Evolutionary conservation across 176 grass and related monocot genomes (phyloP).

Genomic region (Bothriochloa decipiens): DNA sequence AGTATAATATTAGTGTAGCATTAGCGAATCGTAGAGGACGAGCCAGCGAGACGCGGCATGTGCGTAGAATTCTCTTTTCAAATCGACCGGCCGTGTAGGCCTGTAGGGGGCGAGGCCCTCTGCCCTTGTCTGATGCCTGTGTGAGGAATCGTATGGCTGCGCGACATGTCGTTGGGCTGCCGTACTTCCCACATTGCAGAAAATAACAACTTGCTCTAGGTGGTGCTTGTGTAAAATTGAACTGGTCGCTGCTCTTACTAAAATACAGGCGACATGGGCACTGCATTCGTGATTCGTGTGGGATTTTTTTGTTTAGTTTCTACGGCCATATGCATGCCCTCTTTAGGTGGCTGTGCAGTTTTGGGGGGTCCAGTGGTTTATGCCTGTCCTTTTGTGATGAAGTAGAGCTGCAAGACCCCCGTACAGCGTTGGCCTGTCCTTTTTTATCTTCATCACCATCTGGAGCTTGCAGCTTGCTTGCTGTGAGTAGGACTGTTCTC

Average conservation of each 20-base stretch:
- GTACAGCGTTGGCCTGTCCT: slow-evolving; percentile 9
- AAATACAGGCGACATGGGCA: background rate
- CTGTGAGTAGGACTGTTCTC: background rate
- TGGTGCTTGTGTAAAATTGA: background rate
- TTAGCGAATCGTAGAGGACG: background rate
- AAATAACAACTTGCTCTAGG: slow-evolving; percentile 16
- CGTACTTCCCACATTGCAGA: background rate
- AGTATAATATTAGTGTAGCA: background rate
- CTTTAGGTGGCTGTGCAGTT: slow-evolving; percentile 12
- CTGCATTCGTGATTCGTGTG: background rate
- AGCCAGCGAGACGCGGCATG: slow-evolving; percentile 19
- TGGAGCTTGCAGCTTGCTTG: background rate
- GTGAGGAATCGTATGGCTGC: background rate
- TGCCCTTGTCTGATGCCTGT: background rate
- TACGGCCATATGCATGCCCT: slow-evolving; percentile 18
- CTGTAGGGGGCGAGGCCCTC: background rate
- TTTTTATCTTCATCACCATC: background rate
- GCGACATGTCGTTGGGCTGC: slow-evolving; percentile 28
- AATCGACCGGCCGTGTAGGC: slow-evolving; percentile 14
- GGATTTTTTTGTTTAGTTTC: background rate
- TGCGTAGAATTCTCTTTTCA: slow-evolving; percentile 6
- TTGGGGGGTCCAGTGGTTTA: background rate
- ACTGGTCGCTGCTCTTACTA: background rate
- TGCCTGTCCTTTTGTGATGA: slow-evolving; percentile 13
- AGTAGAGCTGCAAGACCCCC: slow-evolving; percentile 12